Evolutionary conservation across 768 basidiomycete genomes (phyloP).

Genomic region (Pholiota conissans): DNA sequence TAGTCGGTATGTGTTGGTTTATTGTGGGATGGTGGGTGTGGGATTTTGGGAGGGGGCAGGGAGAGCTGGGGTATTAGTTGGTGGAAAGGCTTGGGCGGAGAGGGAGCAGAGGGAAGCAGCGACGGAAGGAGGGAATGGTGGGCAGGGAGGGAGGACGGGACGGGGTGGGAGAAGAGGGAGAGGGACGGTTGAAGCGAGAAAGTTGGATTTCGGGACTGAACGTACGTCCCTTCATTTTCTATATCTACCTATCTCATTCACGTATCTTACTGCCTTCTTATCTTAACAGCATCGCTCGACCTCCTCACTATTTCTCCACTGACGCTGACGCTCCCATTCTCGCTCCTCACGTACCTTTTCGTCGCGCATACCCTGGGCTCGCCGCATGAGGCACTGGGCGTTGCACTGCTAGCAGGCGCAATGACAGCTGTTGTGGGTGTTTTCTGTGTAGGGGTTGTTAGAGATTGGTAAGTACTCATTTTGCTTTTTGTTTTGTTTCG

Average conservation of each 20-base stretch:
- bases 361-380: constrained; percentile 78
- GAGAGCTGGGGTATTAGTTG: constrained; percentile 47
- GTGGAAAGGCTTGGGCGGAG: constrained; percentile 25
- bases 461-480: constrained; percentile 64
- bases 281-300: constrained; percentile 54
- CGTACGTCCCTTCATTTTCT: constrained; percentile 39
- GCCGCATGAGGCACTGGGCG: constrained; percentile 72
- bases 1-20: constrained; percentile 64
- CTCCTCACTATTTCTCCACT: constrained; percentile 77
- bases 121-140: constrained; percentile 17
- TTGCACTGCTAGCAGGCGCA: constrained; percentile 74
- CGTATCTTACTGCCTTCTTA: constrained; percentile 1
- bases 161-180: constrained; percentile 1
- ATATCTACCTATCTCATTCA: not conserved
- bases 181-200: constrained; percentile 13
- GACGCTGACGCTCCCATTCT: constrained; percentile 79
- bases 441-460: constrained; percentile 81
- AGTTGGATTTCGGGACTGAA: constrained; percentile 54
- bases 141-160: constrained; percentile 18
- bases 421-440: constrained; percentile 80
- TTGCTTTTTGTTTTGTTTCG: not conserved
- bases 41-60: constrained; percentile 59
- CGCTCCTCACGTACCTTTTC: constrained; percentile 82
- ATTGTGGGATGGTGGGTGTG: constrained; percentile 76
- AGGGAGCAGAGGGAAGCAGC: constrained; percentile 10